Base-by-base conservation (phyloP, 2,329 filamentous ascomycete species). In the Clarireedia sp. region DNA sequence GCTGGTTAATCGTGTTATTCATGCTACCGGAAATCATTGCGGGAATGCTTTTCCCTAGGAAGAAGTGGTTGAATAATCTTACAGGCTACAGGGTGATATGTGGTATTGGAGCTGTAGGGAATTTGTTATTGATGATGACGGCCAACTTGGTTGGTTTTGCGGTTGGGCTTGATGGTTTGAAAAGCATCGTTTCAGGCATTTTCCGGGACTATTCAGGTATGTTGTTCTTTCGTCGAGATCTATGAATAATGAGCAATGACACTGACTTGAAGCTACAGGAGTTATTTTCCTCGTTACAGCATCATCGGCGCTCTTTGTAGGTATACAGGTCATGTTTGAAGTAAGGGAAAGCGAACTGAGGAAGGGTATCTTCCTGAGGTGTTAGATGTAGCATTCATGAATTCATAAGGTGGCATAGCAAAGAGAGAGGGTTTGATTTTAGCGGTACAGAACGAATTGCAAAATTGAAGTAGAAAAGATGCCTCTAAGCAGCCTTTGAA, bases 61-160 rank as follows among this genome's bases (percentile, higher is more conserved):
- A 78, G 51, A 77, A 77, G 41, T 97, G 87, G 83, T 82, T 83
- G 64, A 73, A 77, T 21, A 74, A 78, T 0, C 88, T 89, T 2
- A 86, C 83, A 50, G 70, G 79, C 2, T 96, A 96, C 68, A 82
- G 94, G 24, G 79, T 91, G 70, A 68, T 97, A 2, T 91, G 87
- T 69, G 88, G 87, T 5, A 70, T 88, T 16, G 94, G 92, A 2
- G 89, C 83, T 0, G 89, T 96, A 3, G 81, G 73, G 0, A 96
- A 96, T 64, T 79, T 95, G 23, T 73, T 97, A 48, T 90, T 96
- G 86, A 94, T 99, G 87, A 96, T 97, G 80, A 79, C 81, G 45
- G 94, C 92, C 16, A 99, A 99, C 68, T 74, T 99, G 17, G 90
- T 99, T 10, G 94, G 94, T 0, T 99, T 97, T 71, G 94, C 92